Evolutionary conservation across 257 asterid species (phyloP), one percentile per base, ranked within the genome.

Genomic region (Perilla frutescens): DNA sequence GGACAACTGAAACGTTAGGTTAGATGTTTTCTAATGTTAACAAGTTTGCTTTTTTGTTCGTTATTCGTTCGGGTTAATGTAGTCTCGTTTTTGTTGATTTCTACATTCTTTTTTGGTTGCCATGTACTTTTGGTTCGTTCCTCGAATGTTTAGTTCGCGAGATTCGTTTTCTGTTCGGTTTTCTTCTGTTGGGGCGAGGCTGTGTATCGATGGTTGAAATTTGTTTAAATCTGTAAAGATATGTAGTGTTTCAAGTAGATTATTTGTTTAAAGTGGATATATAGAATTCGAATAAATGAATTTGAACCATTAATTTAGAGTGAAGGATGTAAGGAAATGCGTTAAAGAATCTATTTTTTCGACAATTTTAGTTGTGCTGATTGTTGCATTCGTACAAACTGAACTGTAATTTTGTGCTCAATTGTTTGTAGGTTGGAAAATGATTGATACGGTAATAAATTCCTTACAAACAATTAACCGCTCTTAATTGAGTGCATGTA

Each of bases 1-100:
- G 39, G 53, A 62, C 62, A 62, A 49, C 76, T 53, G 68, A 61
- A 72, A 11, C 51, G 11, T 62, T 54, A 58, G 82, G 88, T 84
- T 61, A 53, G 73, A 66, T 50, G 12, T 32, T 66, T 36, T 47
- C 26, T 54, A 20, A 39, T 26, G 54, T 43, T 55, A 6, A 15
- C 37, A 31, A 15, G 26, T 2, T 66, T 66, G n/a, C 13, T 10
- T 15, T 56, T 62, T 32, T 47, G 1, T 45, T 36, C 65, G 9
- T 5, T 20, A 7, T 32, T 54, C 3, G 14, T 32, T 32, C 13
- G 8, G 5, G 47, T 61, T 75, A 49, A 31, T 50, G 31, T 36
- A 5, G 7, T 43, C 2, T 26, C 26, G 26, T 43, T 3, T 20
- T 43, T 31, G 26, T 7, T 75, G 9, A 32, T 70, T 71, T 70